phyloP scores from a whole-genome alignment of 352 stramenopile genomes.

The Phytophthora ohioensis region DNA sequence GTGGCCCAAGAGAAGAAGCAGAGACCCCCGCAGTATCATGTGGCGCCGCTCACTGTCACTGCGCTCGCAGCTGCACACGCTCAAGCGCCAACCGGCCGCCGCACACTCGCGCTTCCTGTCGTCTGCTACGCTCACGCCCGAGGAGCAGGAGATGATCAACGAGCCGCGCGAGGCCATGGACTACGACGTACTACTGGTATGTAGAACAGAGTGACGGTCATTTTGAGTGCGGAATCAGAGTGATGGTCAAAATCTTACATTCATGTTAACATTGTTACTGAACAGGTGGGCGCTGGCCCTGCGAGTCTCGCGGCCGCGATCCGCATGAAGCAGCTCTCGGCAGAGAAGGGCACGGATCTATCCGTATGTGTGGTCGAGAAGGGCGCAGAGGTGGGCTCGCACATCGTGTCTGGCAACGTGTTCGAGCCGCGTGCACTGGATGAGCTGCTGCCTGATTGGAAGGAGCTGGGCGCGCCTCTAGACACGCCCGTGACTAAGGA shows the following conservation, averaged over 20 bases:
- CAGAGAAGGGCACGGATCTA: slow-evolving; percentile 94
- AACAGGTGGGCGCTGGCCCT: slow-evolving; percentile 78
- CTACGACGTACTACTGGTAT: slow-evolving; percentile 99
- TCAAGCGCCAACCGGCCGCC: slow-evolving; percentile 17
- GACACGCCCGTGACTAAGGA: slow-evolving; percentile 96
- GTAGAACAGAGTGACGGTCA: slow-evolving; percentile 35
- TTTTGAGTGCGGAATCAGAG: slow-evolving; percentile 10
- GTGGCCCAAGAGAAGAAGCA: slow-evolving; percentile 29
- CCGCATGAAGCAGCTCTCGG: slow-evolving; percentile 97
- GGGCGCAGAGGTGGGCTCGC: slow-evolving; percentile 96
- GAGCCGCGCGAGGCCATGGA: slow-evolving; percentile 94
- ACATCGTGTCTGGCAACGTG: slow-evolving; percentile 98
- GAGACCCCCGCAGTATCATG: slow-evolving; percentile 26
- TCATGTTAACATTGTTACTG: neutral
- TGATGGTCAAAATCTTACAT: slow-evolving; percentile 5
- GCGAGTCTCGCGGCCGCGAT: slow-evolving; percentile 97
- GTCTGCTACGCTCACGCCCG: slow-evolving; percentile 46
- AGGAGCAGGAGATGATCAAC: slow-evolving; percentile 77
- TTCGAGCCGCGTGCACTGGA: slow-evolving; percentile 98
- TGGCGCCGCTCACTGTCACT: slow-evolving; percentile 50
- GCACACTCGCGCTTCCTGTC: slow-evolving; percentile 49
- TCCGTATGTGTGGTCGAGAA: slow-evolving; percentile 97
- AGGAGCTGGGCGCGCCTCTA: slow-evolving; percentile 89
- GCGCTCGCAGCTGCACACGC: slow-evolving; percentile 26
- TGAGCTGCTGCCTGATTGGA: slow-evolving; percentile 97